phyloP scores from a whole-genome alignment of 1,284 basidiomycete species.

The Phellinidium pouzarii region DNA sequence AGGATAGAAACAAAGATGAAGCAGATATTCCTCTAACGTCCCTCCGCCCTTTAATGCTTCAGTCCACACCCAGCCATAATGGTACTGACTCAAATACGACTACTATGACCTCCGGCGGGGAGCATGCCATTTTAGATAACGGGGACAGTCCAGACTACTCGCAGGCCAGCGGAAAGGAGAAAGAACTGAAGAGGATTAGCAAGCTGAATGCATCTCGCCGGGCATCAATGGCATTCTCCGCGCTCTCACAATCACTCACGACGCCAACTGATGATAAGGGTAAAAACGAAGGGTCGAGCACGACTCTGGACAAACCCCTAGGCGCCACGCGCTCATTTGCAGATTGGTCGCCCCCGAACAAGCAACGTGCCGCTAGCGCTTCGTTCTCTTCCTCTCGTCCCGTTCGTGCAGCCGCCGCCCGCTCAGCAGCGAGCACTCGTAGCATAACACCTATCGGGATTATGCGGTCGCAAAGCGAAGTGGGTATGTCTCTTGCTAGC shows the following conservation, averaged over 20 bases:
- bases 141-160: background rate
- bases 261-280: slow-evolving; percentile 30
- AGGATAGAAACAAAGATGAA: slow-evolving; percentile 17
- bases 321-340: background rate
- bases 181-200: slow-evolving; percentile 17
- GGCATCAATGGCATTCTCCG: slow-evolving; percentile 51
- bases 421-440: slow-evolving; percentile 1
- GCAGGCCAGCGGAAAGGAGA: background rate
- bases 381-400: slow-evolving; percentile 10
- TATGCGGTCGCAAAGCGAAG: slow-evolving; percentile 3
- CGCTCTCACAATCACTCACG: slow-evolving; percentile 35
- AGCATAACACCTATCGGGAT: background rate
- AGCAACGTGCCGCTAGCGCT: background rate
- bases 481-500: background rate
- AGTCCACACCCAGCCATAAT: background rate
- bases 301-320: background rate
- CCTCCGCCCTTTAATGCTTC: background rate
- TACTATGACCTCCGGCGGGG: background rate
- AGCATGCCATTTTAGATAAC: background rate
- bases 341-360: background rate
- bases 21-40: slow-evolving; percentile 9
- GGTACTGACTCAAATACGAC: background rate
- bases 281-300: background rate
- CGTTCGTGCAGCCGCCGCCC: slow-evolving; percentile 9
- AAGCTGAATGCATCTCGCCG: slow-evolving; percentile 41